Evolutionary conservation across 768 basidiomycete genomes (phyloP).

Genomic region (Tricholoma hemisulphureum): DNA sequence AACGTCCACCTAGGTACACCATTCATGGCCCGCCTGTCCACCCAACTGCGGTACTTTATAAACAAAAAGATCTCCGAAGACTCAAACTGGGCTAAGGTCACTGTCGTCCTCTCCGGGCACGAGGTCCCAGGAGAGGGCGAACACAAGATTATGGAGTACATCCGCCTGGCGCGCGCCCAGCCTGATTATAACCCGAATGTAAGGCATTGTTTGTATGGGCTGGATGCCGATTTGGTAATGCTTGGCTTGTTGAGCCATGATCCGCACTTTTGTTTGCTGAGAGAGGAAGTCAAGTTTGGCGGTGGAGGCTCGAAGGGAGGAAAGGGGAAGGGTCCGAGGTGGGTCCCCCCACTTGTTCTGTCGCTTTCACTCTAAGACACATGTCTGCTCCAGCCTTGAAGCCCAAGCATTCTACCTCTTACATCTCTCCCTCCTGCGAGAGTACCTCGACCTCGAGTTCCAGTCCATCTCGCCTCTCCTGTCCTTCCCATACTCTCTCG

Average conservation of each 20-base stretch:
- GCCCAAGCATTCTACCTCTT: constrained; percentile 91
- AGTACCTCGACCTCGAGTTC: constrained; percentile 97
- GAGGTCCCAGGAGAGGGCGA: constrained; percentile 99
- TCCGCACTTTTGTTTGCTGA: constrained; percentile 95
- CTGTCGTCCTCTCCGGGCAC: constrained; percentile 94
- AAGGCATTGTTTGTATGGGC: constrained; percentile 96
- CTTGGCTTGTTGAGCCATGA: constrained; percentile 95
- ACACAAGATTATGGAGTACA: constrained; percentile 99
- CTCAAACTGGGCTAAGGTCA: constrained; percentile 87
- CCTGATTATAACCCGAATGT: constrained; percentile 95
- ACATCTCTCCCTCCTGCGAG: constrained; percentile 91
- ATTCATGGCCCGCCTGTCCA: constrained; percentile 93
- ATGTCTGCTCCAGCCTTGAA: constrained; percentile 46
- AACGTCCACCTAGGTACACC: constrained; percentile 64
- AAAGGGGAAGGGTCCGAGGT: constrained; percentile 58
- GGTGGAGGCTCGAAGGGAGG: constrained; percentile 57
- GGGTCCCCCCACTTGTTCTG: constrained; percentile 4
- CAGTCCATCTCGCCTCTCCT: constrained; percentile 62
- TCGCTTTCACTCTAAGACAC: constrained; percentile 21
- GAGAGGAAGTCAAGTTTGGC: constrained; percentile 99
- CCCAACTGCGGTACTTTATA: constrained; percentile 91
- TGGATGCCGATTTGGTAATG: constrained; percentile 99
- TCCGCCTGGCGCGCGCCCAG: constrained; percentile 90
- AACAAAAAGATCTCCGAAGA: constrained; percentile 99
- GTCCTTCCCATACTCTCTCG: constrained; percentile 83